Conservation (phyloP, 2,329 filamentous ascomycete species). For the Dothistroma septosporum region DNA sequence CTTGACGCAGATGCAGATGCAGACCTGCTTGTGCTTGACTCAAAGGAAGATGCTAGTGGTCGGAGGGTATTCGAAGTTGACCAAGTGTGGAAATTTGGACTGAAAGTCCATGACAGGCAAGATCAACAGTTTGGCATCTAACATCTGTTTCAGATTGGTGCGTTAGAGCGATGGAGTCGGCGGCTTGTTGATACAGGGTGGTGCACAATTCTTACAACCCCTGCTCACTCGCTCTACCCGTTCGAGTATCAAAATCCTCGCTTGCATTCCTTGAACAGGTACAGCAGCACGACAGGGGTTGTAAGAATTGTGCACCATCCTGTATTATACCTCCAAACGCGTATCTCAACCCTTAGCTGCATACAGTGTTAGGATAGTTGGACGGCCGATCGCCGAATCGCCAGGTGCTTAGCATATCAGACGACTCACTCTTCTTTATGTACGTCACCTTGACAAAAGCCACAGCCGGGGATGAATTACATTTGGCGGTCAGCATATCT, state of each 20-base stretch:
- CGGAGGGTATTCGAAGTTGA: constrained; percentile 58
- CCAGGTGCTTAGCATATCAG: too few species aligned
- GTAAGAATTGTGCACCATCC: background rate
- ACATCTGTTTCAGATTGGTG: background rate
- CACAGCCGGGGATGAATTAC: background rate
- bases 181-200: background rate
- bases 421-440: background rate
- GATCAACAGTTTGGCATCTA: constrained; percentile 3
- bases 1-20: constrained; percentile 46
- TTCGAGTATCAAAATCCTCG: too few species aligned
- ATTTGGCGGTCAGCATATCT: background rate
- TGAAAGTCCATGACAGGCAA: constrained; percentile 40
- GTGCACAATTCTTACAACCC: background rate
- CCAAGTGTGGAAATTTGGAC: constrained; percentile 76
- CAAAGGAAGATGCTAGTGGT: constrained; percentile 46
- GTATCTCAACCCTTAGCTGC: too few species aligned
- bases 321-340: background rate
- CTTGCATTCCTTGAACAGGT: too few species aligned
- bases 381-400: too few species aligned
- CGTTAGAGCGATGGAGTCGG: constrained; percentile 2
- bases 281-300: too few species aligned
- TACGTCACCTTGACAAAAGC: background rate
- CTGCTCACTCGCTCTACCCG: too few species aligned
- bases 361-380: too few species aligned
- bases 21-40: constrained; percentile 60